Evolutionary conservation across 2,329 filamentous ascomycete genomes (phyloP), one percentile per base, ranked within the genome.

Genomic region (Aspergillus persii): DNA sequence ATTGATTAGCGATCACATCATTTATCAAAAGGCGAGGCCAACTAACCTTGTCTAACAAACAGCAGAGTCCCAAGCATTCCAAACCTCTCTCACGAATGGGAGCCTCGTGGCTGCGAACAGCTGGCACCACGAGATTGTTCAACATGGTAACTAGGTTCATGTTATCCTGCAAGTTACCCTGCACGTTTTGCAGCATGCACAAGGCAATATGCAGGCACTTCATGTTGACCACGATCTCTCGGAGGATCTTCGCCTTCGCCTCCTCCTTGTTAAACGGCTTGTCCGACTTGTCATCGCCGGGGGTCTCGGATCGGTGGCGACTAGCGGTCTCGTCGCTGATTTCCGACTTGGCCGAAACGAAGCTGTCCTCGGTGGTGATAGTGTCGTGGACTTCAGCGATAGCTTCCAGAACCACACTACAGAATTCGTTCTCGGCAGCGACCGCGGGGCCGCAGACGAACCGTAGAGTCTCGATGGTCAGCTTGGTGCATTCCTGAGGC

Each of bases 151-250:
- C 91, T n/a, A 98, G 79, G 70, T 96, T 89, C 58, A 90, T 88
- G 72, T 96, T 96, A 66, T 93, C 86, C 76, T 97, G 92, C 41
- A 98, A 81, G 69, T 90, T 90, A 61, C 92, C 91, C 55, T 90
- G 84, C 8, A 99, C 91, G 70, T 98, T 96, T 71, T 96, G 88
- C 54, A 99, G 84, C 90, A 98, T 96, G 81, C 92, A 98, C 75
- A 97, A 92, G 29, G 96, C 93, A 66, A 99, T 97, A 72, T 97
- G 91, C 62, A 99, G 83, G 75, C 95, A 98, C 78, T 98, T 98
- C 86, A 97, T 93, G 80, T 98, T 98, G 74, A 98, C 90, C 80
- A 97, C 88, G 71, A 97, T 95, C 77, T 97, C 92, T 65, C 86
- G 88, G 65, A 97, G 66, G 27, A 78, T 67, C 65, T 78, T 86